These are phyloP conservation scores for Buxus sempervirens DNA, from an alignment of 164 flowering plant species.

Conservation along the genomic window DNA sequence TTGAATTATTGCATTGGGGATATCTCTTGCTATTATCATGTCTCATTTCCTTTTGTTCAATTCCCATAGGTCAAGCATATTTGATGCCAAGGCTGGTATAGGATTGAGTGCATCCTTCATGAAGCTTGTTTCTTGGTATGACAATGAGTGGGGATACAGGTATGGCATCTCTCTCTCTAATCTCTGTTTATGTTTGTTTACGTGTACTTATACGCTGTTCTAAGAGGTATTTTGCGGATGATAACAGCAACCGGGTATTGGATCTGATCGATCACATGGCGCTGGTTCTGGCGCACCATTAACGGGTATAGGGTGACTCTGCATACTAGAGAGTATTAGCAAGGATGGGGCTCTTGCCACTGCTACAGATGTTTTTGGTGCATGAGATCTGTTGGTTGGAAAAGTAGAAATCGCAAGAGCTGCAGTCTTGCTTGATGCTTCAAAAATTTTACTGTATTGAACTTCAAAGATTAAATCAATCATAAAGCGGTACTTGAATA, in stretches of 20 bases:
- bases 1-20: too few relatives aligned
- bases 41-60: not conserved
- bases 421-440: too few relatives aligned
- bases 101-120: conserved; percentile 76
- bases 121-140: conserved; percentile 96
- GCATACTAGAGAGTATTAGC: too few relatives aligned
- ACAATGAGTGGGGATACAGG: too few relatives aligned
- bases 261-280: conserved; percentile 82
- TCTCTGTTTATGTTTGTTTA: too few relatives aligned
- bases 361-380: not conserved
- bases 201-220: not conserved
- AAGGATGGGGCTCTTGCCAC: not conserved
- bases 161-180: conserved; percentile 28
- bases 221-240: not conserved
- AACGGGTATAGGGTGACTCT: not conserved
- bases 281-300: conserved; percentile 44
- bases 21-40: too few relatives aligned
- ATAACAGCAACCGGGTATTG: conserved; percentile 70
- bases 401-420: too few relatives aligned
- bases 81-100: too few relatives aligned
- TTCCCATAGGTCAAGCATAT: conserved; percentile 73
- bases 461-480: too few relatives aligned
- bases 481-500: too few relatives aligned
- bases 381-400: too few relatives aligned
- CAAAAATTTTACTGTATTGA: too few relatives aligned